Evolutionary conservation across 1,139 yeast species (phyloP).

Genomic region (Magnusiomyces suaveolens): DNA sequence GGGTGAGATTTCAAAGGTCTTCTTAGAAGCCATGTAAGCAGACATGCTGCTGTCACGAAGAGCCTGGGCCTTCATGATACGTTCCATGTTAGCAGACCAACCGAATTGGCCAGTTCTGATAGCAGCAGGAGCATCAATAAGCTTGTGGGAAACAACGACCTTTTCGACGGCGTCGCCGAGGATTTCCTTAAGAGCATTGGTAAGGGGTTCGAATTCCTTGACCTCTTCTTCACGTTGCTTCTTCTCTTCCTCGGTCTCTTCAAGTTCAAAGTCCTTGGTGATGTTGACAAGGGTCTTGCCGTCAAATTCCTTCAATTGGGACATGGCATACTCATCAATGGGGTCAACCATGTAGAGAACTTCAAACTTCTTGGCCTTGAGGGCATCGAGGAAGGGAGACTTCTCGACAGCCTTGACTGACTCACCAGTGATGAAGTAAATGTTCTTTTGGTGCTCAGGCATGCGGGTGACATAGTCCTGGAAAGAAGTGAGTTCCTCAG

Average conservation of each 20-base stretch:
- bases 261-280: conserved; percentile 98
- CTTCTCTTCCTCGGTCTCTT: conserved; percentile 98
- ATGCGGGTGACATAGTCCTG: conserved; percentile 97
- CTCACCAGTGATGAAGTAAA: conserved; percentile 99
- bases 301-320: conserved; percentile 98
- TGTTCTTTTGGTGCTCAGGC: conserved; percentile 99
- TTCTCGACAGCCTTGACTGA: conserved; percentile 94
- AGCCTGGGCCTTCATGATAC: conserved; percentile 99
- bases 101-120: conserved; percentile 99
- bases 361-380: conserved; percentile 97
- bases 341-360: conserved; percentile 97
- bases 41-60: conserved; percentile 98
- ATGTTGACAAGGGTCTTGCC: conserved; percentile 98
- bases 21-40: conserved; percentile 98
- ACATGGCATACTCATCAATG: conserved; percentile 98
- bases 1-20: conserved; percentile 98
- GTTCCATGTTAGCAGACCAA: conserved; percentile 99
- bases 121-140: conserved; percentile 98
- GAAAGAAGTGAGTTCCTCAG: conserved; percentile 78
- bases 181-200: conserved; percentile 92
- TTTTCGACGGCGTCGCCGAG: conserved; percentile 98
- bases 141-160: conserved; percentile 95
- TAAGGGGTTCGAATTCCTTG: conserved; percentile 85
- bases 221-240: conserved; percentile 83
- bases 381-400: conserved; percentile 98